Evolutionary conservation across 768 basidiomycete species (phyloP).

Genomic region (Leccinum disarticulatum): DNA sequence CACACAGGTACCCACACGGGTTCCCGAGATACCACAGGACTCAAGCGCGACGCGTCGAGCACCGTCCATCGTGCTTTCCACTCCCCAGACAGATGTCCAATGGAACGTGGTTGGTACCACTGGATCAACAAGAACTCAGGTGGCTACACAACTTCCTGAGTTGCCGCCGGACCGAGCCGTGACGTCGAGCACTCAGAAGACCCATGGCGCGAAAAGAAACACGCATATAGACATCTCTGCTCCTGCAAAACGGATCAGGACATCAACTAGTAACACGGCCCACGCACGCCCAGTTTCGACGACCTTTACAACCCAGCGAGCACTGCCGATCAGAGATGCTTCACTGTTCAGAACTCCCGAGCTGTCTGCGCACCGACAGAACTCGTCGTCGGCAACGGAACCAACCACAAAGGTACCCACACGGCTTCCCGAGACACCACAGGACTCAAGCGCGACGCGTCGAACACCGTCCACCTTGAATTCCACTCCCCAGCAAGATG

Average conservation of each 20-base stretch:
- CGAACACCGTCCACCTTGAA: neutral
- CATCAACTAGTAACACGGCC: neutral
- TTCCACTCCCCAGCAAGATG: neutral
- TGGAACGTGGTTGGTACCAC: neutral
- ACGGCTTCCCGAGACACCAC: neutral
- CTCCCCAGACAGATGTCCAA: neutral
- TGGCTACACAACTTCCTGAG: neutral
- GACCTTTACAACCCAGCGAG: neutral
- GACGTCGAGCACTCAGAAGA: neutral
- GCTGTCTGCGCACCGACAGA: neutral
- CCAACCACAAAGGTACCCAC: neutral
- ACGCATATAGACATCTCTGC: conserved; percentile 21
- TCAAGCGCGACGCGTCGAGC: neutral
- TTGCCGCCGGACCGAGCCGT: neutral
- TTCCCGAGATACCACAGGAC: neutral
- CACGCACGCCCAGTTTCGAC: neutral
- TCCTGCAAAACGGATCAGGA: conserved; percentile 15
- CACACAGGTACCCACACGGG: neutral
- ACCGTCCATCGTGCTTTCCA: neutral
- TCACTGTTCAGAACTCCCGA: conserved; percentile 8
- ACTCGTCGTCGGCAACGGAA: neutral
- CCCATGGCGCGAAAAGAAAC: conserved; percentile 13
- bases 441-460: neutral
- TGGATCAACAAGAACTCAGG: neutral
- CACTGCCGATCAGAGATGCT: neutral